Evolutionary conservation across 768 basidiomycete species (phyloP).

Genomic region (Amylocystis lapponica): DNA sequence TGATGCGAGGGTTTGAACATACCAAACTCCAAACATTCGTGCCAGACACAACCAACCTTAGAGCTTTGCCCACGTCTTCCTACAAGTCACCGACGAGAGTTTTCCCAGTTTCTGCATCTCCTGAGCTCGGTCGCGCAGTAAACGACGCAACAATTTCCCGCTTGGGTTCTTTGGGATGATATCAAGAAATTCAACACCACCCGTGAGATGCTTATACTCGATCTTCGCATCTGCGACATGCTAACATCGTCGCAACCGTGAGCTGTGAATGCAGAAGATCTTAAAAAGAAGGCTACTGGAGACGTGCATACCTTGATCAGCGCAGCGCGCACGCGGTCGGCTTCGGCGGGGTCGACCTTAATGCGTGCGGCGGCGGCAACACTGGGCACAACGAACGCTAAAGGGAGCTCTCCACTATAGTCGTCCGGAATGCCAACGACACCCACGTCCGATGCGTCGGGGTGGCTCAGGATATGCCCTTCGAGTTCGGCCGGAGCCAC

Average conservation of each 20-base stretch:
- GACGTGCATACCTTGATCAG: conserved; percentile 51
- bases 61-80: conserved; percentile 12
- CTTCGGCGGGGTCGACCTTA: conserved; percentile 28
- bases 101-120: conserved; percentile 10
- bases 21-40: no score
- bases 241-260: conserved; percentile 6
- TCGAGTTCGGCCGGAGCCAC: conserved; percentile 33
- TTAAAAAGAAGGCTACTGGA: no score
- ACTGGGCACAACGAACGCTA: conserved; percentile 62
- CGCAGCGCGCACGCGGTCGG: conserved; percentile 35
- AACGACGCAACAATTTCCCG: conserved; percentile 25
- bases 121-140: conserved; percentile 21
- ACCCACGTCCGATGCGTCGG: conserved; percentile 37
- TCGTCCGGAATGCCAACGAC: conserved; percentile 61
- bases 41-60: neutral
- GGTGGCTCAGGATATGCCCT: conserved; percentile 30
- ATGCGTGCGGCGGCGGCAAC: conserved; percentile 32
- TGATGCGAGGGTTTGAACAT: no score
- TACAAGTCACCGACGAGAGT: conserved; percentile 1
- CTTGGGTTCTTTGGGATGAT: conserved; percentile 27
- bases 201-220: conserved; percentile 33
- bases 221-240: conserved; percentile 26
- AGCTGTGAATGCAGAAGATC: no score
- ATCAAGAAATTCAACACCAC: conserved; percentile 34
- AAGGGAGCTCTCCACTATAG: conserved; percentile 68